Percentiles rank a stretch among this genome's conserved stretches.
Evolutionary conservation across 108 stramenopile genomes (phyloP).

Genomic region (Schizochytrium sp.): DNA sequence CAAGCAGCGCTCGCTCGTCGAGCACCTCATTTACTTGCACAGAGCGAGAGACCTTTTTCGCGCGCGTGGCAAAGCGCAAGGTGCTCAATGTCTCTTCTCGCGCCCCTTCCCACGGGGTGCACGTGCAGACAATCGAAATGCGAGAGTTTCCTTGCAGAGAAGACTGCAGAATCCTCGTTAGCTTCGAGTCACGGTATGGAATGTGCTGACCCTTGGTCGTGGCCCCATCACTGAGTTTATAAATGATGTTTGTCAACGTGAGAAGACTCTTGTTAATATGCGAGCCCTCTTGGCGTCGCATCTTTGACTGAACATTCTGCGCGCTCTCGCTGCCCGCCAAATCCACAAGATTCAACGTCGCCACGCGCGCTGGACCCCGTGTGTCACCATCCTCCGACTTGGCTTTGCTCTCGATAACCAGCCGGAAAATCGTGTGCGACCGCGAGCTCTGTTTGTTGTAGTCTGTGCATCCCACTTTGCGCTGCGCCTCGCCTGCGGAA

Average conservation of each 20-base stretch:
- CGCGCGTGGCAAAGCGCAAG: slow-evolving; percentile 78
- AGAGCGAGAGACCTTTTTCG: slow-evolving; percentile 31
- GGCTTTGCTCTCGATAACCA: slow-evolving; percentile 4
- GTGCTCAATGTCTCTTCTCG: slow-evolving; percentile 90
- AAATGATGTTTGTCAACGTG: slow-evolving; percentile 73
- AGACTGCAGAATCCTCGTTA: neutral
- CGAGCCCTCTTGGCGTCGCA: slow-evolving; percentile 68
- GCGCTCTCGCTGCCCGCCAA: slow-evolving; percentile 12
- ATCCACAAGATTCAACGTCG: slow-evolving; percentile 11
- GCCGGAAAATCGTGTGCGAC: slow-evolving; percentile 29
- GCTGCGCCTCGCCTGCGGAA: slow-evolving; percentile 12
- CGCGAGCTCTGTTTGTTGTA: slow-evolving; percentile 32
- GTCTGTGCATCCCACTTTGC: slow-evolving; percentile 23
- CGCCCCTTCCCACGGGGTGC: slow-evolving; percentile 67
- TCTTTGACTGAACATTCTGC: neutral
- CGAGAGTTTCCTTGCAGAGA: slow-evolving; percentile 68
- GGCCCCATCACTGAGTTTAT: slow-evolving; percentile 81
- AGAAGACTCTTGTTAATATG: slow-evolving; percentile 64
- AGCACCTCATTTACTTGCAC: neutral
- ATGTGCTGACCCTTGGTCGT: slow-evolving; percentile 30
- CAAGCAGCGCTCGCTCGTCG: neutral
- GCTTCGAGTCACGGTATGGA: slow-evolving; percentile 19
- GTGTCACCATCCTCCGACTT: neutral
- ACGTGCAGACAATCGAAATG: slow-evolving; percentile 86
- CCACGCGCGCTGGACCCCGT: neutral